Base-by-base conservation (phyloP, 257 asterid genomes). In the Linaria vulgaris region DNA sequence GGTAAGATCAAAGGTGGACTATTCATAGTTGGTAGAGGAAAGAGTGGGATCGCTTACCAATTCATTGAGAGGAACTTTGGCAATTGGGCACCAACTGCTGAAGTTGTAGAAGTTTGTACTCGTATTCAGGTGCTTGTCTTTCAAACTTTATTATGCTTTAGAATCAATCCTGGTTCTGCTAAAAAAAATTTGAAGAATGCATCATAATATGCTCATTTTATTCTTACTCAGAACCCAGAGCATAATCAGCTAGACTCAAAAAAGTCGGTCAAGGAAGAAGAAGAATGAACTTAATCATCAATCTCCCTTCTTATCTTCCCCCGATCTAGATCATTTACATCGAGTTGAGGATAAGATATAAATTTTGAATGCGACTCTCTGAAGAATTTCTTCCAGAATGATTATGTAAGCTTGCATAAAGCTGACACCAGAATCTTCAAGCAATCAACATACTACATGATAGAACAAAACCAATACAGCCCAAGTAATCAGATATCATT, bases 1-100 rank as follows among this genome's bases (percentile, higher is more conserved):
- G 95, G 95, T 25, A 83, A 83, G 77, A 84, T 83, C 69, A 88
- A 88, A 71, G 95, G 95, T 64, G 96, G 96, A 48, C 85, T 88
- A 52, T 84, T 79, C 67, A 69, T 86, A 66, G 80, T 88, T 49
- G 95, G 95, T 46, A 84, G 43, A 72, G 94, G 96, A 50, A 88
- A 82, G 66, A 77, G 80, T 70, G 95, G 96, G 39, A 72, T 86
- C 14, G 94, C 86, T 55, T 86, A 84, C 73, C 94, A 89, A 85
- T 89, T 89, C 72, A 77, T 86, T 2, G 96, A 89, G 78, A 89
- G 96, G 67, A 89, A 86, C 69, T 84, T 89, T 20, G 94, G 95
- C 17, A 95, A 89, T 74, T 89, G 95, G 96, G 94, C 95, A 22
- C 96, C 96, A 52, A 64, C 76, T 23, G 63, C 91, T 59, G 97